Evolutionary conservation across 495 filamentous ascomycete species (phyloP), one percentile per base, ranked within the genome.

Genomic region (Aspergillus heteromorphus): DNA sequence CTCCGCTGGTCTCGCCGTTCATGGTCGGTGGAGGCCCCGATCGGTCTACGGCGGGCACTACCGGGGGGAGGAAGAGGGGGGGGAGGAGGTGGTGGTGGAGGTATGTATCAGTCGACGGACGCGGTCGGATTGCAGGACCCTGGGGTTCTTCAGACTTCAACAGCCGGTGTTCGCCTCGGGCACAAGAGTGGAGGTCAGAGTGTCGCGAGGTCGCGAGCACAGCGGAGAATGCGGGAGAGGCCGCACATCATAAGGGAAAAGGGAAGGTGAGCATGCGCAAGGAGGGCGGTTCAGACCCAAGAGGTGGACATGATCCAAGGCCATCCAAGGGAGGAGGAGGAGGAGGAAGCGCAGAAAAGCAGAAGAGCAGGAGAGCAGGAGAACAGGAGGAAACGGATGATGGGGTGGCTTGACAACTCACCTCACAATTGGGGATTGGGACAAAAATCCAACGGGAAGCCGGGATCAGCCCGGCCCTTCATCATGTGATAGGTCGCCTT

Each of bases 201-300:
- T 59, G 60, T 60, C 68, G 69, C 69, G 71, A 62, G 50, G 57
- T 71, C 71, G 68, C 70, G 65, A 62, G 48, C 51, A 55, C 59
- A 55, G 59, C 60, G 59, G 54, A 56, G 58, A 59, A 55, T 59
- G 59, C 55, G 59, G 59, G 63, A 62, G 58, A 58, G 58, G 64
- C 62, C 59, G 64, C 62, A 58, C 71, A 74, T 74, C 64, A 69
- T 73, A 71, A 66, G 64, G 56, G 51, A 31, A 54, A 62, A 50
- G 52, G 49, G 54, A 56, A 48, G 54, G 48, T 40, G 52, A 56
- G 50, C 40, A 53, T 53, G 49, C 49, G 59, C 59, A 67, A 58
- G 56, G 55, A 61, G 55, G 50, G 43, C 52, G 45, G 57, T 60
- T 63, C 55, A 66, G 61, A 58, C 56, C 62, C 67, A 62, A 62